Conservation (phyloP, 257 asterid species). For the Rehmannia glutinosa region DNA sequence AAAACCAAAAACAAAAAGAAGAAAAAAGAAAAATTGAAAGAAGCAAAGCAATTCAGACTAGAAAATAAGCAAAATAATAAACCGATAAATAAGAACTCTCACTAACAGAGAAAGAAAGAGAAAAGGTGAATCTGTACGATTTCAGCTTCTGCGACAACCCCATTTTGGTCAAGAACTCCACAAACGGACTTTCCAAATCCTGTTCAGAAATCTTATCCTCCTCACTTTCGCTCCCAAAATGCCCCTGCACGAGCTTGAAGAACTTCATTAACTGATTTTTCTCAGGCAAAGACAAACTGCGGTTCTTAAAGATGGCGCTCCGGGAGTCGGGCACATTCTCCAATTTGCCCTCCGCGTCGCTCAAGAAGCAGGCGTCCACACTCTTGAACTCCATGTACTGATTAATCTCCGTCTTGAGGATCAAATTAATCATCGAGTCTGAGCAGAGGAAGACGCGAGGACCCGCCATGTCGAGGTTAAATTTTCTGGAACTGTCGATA, state of each 20-base stretch:
- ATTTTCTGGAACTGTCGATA: conserved; percentile 44
- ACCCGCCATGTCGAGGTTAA: conserved; percentile 61
- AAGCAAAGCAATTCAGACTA: not conserved
- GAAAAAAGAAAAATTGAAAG: too few relatives aligned
- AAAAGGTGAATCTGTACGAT: conserved; percentile 50
- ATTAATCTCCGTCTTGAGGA: conserved; percentile 56
- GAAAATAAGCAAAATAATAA: not conserved
- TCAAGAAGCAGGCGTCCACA: conserved; percentile 66
- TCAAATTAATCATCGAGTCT: conserved; percentile 65
- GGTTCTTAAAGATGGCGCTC: conserved; percentile 74
- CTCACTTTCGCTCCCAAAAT: conserved; percentile 39
- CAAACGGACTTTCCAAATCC: conserved; percentile 81
- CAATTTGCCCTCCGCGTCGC: conserved; percentile 47
- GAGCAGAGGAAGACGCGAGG: conserved; percentile 75
- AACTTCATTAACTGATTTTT: conserved; percentile 86
- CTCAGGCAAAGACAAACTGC: conserved; percentile 53
- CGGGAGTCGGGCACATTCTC: conserved; percentile 73
- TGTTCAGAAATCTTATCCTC: conserved; percentile 46
- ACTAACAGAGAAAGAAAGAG: conserved; percentile 33
- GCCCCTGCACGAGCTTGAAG: conserved; percentile 79
- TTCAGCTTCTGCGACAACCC: conserved; percentile 75
- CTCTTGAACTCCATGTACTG: conserved; percentile 90
- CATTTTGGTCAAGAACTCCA: conserved; percentile 55
- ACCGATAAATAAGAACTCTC: conserved; percentile 11
- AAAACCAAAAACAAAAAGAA: too few relatives aligned